These are phyloP conservation scores for Alternaria postmessia DNA, from an alignment of 2,329 filamentous ascomycete species.

Conservation along the genomic window DNA sequence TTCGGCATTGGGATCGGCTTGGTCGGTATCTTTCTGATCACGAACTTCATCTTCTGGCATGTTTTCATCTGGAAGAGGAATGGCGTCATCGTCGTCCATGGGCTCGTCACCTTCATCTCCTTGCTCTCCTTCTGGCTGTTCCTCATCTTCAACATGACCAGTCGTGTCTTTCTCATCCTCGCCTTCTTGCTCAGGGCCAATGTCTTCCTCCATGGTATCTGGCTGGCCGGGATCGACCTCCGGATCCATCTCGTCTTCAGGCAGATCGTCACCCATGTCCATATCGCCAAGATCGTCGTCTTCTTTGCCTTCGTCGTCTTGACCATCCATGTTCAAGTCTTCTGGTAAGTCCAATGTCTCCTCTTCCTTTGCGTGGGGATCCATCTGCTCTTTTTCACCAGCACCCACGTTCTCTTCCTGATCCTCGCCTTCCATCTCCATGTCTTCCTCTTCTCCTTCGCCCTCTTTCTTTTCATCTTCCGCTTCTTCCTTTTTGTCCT, in stretches of 20 bases:
- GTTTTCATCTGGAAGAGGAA: constrained; percentile 58
- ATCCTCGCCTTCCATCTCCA: constrained; percentile 65
- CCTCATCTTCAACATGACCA: constrained; percentile 48
- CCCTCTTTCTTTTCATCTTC: constrained; percentile 69
- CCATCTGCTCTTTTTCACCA: constrained; percentile 71
- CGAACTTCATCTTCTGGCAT: constrained; percentile 59
- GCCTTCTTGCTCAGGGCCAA: constrained; percentile 42
- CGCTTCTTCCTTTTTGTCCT: constrained; percentile 68
- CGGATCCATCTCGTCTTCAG: constrained; percentile 43
- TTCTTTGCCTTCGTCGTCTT: constrained; percentile 66
- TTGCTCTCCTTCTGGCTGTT: constrained; percentile 56
- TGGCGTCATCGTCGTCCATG: constrained; percentile 51
- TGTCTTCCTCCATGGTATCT: constrained; percentile 46
- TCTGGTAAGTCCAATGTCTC: constrained; percentile 85
- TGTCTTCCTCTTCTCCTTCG: constrained; percentile 61
- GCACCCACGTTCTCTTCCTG: constrained; percentile 69
- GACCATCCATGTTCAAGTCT: constrained; percentile 81
- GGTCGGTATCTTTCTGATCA: constrained; percentile 58
- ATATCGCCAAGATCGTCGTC: constrained; percentile 49
- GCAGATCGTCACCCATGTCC: constrained; percentile 48
- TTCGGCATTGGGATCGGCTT: constrained; percentile 63
- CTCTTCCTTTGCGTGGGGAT: constrained; percentile 81
- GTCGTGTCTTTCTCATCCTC: constrained; percentile 48
- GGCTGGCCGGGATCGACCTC: constrained; percentile 42
- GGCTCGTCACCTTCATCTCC: constrained; percentile 59